Base-by-base conservation (phyloP, 2,329 filamentous ascomycete genomes). In the Pseudocercospora crystallina region DNA sequence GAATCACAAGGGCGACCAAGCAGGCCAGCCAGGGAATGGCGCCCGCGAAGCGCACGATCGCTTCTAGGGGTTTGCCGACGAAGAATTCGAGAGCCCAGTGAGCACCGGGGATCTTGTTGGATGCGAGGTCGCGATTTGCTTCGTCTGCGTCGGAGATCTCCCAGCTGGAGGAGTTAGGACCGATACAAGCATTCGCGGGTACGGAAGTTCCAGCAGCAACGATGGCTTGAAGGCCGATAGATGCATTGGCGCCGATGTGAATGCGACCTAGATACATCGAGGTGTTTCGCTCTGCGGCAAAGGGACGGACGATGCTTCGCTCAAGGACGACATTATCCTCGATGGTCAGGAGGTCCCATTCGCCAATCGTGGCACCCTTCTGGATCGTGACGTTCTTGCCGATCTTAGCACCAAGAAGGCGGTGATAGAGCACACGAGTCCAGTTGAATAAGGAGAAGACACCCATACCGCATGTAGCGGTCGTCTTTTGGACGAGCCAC, bases 151-250 rank as follows among this genome's bases (percentile, higher is more conserved):
- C 67, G 53, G 78, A 76, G 17, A 75, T 64, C 58, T 82, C 80
- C 77, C 79, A 81, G 59, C 77, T 81, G 0, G 79, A 81, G 1
- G 79, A 80, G 63, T 81, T 82, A 7, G 77, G 72, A 0, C 80
- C 80, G 20, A 83, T 76, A 64, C 76, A 81, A 2, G 74, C 74
- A 50, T 75, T 69, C 5, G 74, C 70, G 0, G 78, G 77, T 1
- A 82, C 57, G 5, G 55, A 64, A 0, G 78, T 72, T 1, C 80
- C 80, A 1, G 80, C 72, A 0, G 79, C 76, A 2, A 82, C 64
- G 38, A 79, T 73, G 1, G 78, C 76, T 3, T 73, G 69, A 2
- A 75, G 57, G 5, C 80, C 79, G 4, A 82, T 67, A 1, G 70
- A 74, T 8, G 71, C 70, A 39, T 78, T 74, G 7, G 67, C 65